A percentile compares a stretch with the other conserved stretches of the same genome.
These are phyloP conservation scores for Rhododendron kiyosumense DNA, from an alignment of 148 eudicot genomes.

Conservation along the genomic window DNA sequence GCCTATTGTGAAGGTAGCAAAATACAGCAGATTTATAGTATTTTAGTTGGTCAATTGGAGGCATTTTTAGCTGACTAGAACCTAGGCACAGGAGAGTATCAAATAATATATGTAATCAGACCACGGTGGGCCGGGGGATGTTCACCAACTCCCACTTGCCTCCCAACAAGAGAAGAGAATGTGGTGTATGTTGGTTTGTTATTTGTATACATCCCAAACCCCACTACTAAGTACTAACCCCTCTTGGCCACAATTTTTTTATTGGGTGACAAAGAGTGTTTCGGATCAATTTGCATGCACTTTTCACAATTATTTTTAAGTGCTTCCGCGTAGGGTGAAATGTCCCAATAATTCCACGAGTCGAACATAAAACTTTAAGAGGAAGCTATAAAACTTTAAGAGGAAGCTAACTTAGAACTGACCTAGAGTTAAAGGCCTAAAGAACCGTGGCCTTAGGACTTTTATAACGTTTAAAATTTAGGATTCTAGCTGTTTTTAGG, in stretches of 20 bases:
- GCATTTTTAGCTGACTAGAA: background rate
- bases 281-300: background rate
- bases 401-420: background rate
- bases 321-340: background rate
- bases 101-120: background rate
- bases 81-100: conserved; percentile 5
- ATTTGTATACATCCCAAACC: background rate
- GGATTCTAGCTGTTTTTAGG: no score
- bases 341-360: no score
- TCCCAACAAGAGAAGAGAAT: conserved; percentile 41
- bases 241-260: background rate
- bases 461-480: background rate
- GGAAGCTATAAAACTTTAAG: background rate
- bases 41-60: background rate
- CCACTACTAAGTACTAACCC: background rate
- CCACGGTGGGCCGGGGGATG: conserved; percentile 29
- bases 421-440: background rate
- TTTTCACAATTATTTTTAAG: background rate
- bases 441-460: background rate
- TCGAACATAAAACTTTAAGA: background rate
- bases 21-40: background rate
- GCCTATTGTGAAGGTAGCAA: background rate
- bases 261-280: background rate
- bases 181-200: conserved; percentile 13
- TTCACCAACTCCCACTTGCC: conserved; percentile 69